Base-by-base conservation (phyloP, 164 flowering plant species). In the Hamamelis virginiana region DNA sequence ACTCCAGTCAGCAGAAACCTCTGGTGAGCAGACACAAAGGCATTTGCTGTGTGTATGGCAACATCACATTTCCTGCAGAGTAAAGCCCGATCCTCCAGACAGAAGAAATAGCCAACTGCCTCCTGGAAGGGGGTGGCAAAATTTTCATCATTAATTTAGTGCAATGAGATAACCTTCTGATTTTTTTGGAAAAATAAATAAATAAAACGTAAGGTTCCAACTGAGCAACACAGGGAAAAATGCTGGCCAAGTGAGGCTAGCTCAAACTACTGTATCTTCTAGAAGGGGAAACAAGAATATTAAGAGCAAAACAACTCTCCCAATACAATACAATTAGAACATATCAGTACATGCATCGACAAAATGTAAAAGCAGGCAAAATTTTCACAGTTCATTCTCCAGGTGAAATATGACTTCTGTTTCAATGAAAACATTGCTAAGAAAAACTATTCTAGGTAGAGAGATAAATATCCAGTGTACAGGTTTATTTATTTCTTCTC, bases 1-100 rank as follows among this genome's bases (percentile, higher is more conserved):
- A 91, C 96, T 61, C 98, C 98, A 43, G 97, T 95, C 38, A 95
- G 92, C 68, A 95, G 81, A 78, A 95, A 95, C 72, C 98, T 83
- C 68, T 85, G 89, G 66, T 95, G 98, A 61, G 70, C 80, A 26
- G 91, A 82, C 22, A 92, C 97, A 74, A 63, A 79, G 22, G 80
- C 3, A 69, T 92, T 95, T 23, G 82, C 88, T 4, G 92, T 78
- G 80, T 95, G 98, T 63, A 92, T 89, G 22, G 92, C 82, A 43
- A 86, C 79, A 67, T 95, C 97, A 84, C 98, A 95, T 67, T 86
- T 88, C 76, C 97, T 75, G 79, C 98, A 95, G 13, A 95, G 87
- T 68, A 95, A 69, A 65, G 98, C 98, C 71, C 98, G 82, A 68
- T 95, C 97, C 72, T 95, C 96, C 19, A 92, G 75, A 76, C 97